Percentiles rank a stretch among this genome's conserved stretches.
These are phyloP conservation scores for Pichia ethanolica DNA, from an alignment of 805 yeast species.

Conservation along the genomic window DNA sequence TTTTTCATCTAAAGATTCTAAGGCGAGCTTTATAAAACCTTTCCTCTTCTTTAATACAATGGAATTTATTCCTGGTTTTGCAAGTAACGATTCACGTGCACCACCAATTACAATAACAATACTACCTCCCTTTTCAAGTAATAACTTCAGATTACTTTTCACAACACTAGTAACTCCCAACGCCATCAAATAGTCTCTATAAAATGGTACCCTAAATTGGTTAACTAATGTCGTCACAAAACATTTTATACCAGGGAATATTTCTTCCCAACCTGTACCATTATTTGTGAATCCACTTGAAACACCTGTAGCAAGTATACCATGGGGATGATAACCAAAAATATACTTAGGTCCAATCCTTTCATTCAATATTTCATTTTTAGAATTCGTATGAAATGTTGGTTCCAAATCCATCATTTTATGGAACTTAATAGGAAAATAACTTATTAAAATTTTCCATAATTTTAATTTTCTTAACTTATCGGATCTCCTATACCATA, in stretches of 20 bases:
- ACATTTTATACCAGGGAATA: conserved; percentile 74
- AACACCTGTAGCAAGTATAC: conserved; percentile 87
- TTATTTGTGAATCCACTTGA: conserved; percentile 8
- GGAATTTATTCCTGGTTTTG: conserved; percentile 55
- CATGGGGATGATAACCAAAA: conserved; percentile 95
- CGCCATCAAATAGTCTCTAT: conserved; percentile 76
- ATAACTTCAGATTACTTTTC: conserved; percentile 56
- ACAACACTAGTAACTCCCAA: conserved; percentile 84
- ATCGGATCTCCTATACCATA: conserved; percentile 45
- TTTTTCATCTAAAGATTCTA: conserved; percentile 38
- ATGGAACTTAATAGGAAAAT: conserved; percentile 72
- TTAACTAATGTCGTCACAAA: conserved; percentile 74
- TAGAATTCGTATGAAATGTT: conserved; percentile 36
- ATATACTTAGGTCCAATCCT: conserved; percentile 68
- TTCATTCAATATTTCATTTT: conserved; percentile 12
- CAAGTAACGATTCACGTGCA: conserved; percentile 78
- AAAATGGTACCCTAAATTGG: conserved; percentile 78
- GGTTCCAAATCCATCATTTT: conserved; percentile 71
- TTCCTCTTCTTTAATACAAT: conserved; percentile 69
- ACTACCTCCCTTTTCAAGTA: conserved; percentile 59
- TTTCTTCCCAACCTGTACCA: conserved; percentile 35
- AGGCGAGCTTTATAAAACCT: conserved; percentile 84
- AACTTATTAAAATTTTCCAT: conserved; percentile 71
- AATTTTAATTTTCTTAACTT: conserved; percentile 48
- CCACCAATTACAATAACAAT: conserved; percentile 93